Evolutionary conservation across 169 alveolate species (phyloP).

Genomic region (Babesia bovis): DNA sequence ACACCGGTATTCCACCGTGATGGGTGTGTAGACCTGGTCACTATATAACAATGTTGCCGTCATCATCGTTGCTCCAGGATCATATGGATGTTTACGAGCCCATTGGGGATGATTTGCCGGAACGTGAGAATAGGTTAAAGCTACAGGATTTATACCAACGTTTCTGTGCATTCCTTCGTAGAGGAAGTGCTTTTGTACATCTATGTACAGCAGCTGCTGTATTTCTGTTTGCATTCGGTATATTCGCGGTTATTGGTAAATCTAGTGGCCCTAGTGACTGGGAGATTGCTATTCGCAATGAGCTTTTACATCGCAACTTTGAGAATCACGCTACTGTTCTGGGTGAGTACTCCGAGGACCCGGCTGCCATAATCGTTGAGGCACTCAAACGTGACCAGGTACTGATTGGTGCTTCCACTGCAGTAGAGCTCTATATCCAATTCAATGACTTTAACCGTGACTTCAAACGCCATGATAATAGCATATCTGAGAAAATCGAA

Average conservation of each 20-base stretch:
- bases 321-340: conserved; percentile 37
- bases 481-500: conserved; percentile 12
- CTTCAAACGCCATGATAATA: conserved; percentile 6
- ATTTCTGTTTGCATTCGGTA: conserved; percentile 4
- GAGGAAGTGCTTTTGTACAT: not conserved
- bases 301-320: conserved; percentile 12
- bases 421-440: conserved; percentile 3
- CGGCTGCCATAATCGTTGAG: conserved; percentile 13
- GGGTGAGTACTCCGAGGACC: conserved; percentile 49
- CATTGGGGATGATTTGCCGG: not conserved
- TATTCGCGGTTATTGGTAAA: conserved; percentile 3
- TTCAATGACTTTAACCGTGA: conserved; percentile 44
- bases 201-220: not conserved
- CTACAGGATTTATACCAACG: not conserved
- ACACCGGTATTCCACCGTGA: no score
- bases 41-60: not conserved
- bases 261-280: not conserved
- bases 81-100: not conserved
- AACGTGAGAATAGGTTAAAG: not conserved
- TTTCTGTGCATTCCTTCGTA: not conserved
- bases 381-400: conserved; percentile 1
- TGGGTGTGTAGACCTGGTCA: not conserved
- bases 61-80: not conserved
- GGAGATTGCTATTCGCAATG: not conserved
- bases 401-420: not conserved